These are phyloP conservation scores for Acidomyces sp. DNA, from an alignment of 495 filamentous ascomycete genomes.

Conservation along the genomic window DNA sequence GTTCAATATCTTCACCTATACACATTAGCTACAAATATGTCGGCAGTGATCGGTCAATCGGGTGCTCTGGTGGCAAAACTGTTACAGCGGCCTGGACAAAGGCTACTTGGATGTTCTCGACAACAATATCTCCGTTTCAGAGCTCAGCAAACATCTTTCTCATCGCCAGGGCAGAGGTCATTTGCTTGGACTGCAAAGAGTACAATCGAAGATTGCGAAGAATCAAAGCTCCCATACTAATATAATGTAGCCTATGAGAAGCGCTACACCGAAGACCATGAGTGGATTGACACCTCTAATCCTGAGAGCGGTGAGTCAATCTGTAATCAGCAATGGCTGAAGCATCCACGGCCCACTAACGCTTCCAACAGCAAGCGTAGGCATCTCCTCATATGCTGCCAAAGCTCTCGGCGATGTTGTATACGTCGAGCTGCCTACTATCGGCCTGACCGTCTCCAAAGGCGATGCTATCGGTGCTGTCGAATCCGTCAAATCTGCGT, in stretches of 20 bases:
- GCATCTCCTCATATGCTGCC: conserved; percentile 84
- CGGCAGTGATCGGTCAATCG: conserved; percentile 6
- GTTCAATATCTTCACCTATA: not conserved
- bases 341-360: conserved; percentile 2
- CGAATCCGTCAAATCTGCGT: conserved; percentile 94
- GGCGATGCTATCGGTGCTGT: conserved; percentile 85
- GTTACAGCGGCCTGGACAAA: conserved; percentile 3
- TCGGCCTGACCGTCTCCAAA: conserved; percentile 45
- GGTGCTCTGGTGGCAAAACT: conserved; percentile 1
- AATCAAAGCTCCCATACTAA: not conserved
- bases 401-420: conserved; percentile 88
- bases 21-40: not conserved
- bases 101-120: conserved; percentile 14
- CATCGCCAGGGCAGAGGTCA: conserved; percentile 10
- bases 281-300: conserved; percentile 82
- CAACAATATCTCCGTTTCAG: conserved; percentile 11
- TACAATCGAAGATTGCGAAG: not conserved
- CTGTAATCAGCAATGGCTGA: too few relatives aligned
- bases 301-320: conserved; percentile 44
- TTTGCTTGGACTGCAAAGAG: conserved; percentile 10
- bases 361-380: conserved; percentile 51
- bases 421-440: conserved; percentile 79
- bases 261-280: conserved; percentile 93
- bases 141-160: conserved; percentile 11
- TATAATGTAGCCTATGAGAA: conserved; percentile 36